Evolutionary conservation across 2,329 filamentous ascomycete genomes (phyloP).

Genomic region (Fusarium lateritium): DNA sequence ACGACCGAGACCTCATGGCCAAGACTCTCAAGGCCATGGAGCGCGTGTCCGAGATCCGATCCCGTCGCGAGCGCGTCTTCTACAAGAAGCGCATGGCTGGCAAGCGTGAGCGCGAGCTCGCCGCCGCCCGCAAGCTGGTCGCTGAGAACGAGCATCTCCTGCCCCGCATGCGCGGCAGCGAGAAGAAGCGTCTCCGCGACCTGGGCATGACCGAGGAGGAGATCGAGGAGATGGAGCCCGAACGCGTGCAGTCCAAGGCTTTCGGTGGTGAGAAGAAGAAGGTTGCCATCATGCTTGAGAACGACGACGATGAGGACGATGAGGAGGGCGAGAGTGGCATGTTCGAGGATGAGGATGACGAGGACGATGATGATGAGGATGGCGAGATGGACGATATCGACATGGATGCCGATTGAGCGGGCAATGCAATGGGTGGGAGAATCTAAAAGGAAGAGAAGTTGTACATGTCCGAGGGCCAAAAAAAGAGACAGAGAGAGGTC

Average conservation of each 20-base stretch:
- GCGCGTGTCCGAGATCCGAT: conserved; percentile 87
- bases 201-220: conserved; percentile 65
- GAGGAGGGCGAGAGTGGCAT: conserved; percentile 50
- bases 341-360: conserved; percentile 55
- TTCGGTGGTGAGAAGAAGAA: conserved; percentile 62
- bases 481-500: conserved; percentile 23
- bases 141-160: conserved; percentile 94
- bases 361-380: conserved; percentile 53
- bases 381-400: conserved; percentile 54
- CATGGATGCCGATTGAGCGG: conserved; percentile 48
- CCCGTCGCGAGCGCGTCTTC: conserved; percentile 88
- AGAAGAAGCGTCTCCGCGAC: conserved; percentile 72
- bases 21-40: conserved; percentile 95
- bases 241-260: conserved; percentile 55
- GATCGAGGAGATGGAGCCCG: conserved; percentile 61
- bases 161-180: conserved; percentile 77
- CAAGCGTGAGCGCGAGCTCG: conserved; percentile 86
- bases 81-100: conserved; percentile 95
- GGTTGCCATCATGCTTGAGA: conserved; percentile 54
- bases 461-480: conserved; percentile 17
- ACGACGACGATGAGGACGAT: conserved; percentile 55
- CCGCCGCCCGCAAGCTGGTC: conserved; percentile 87
- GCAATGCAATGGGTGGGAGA: neutral
- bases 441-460: conserved; percentile 20
- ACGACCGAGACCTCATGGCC: conserved; percentile 91